Conservation (phyloP, 352 stramenopile genomes). For the Phytopythium oedochilum region DNA sequence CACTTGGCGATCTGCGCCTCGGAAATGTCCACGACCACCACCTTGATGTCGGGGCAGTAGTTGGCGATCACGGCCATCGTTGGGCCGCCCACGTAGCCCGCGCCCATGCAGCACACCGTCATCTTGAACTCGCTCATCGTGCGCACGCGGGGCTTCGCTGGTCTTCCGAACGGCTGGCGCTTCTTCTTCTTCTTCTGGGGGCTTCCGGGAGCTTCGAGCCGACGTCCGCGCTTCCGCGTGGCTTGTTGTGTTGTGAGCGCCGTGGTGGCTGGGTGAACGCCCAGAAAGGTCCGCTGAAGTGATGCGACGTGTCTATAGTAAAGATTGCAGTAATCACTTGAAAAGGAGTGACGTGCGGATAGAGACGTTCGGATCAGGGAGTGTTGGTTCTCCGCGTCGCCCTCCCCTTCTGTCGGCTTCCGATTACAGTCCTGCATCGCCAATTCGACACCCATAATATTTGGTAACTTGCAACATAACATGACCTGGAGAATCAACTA, state of each 20-base stretch:
- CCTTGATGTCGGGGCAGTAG: conserved; percentile 96
- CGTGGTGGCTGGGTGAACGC: no score
- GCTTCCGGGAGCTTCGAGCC: neutral
- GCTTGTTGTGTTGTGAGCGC: conserved; percentile 3
- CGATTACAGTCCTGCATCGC: no score
- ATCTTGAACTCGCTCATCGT: conserved; percentile 56
- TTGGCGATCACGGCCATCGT: conserved; percentile 99
- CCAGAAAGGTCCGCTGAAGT: neutral
- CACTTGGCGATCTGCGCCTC: conserved; percentile 97
- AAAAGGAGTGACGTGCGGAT: neutral
- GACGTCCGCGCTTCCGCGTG: conserved; percentile 1
- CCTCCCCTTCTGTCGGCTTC: no score
- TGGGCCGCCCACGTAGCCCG: conserved; percentile 98
- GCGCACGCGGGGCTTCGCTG: no score
- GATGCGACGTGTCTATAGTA: neutral
- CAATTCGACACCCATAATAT: no score
- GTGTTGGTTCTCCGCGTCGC: neutral
- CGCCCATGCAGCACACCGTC: conserved; percentile 96
- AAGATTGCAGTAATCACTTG: neutral
- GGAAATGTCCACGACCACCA: conserved; percentile 97
- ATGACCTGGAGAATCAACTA: no score
- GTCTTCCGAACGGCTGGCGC: no score
- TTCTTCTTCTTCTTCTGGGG: no score
- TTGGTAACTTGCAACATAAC: no score
- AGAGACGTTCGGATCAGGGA: neutral